A percentile compares a stretch with the other conserved stretches of the same genome.
Evolutionary conservation across 176 grass and related monocot species (phyloP).

Genomic region (Bothriochloa decipiens): DNA sequence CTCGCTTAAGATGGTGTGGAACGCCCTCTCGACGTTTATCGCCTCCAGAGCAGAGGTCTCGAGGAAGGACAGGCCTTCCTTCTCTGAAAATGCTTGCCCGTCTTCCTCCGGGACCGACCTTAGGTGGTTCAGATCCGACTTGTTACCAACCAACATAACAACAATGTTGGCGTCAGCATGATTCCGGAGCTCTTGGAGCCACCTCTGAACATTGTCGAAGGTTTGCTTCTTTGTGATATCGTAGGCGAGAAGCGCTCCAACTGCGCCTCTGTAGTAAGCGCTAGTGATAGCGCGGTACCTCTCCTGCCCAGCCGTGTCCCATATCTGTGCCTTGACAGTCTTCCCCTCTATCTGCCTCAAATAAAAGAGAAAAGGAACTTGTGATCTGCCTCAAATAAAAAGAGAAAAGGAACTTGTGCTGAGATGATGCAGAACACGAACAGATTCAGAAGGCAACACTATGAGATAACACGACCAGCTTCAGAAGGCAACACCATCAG

Average conservation of each 20-base stretch:
- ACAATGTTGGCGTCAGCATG: constrained; percentile 73
- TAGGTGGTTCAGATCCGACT: constrained; percentile 61
- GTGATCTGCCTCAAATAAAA: constrained; percentile 46
- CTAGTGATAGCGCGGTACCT: constrained; percentile 81
- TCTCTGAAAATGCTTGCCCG: constrained; percentile 50
- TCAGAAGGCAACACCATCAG: not conserved
- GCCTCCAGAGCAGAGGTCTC: constrained; percentile 73
- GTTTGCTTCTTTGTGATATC: constrained; percentile 75
- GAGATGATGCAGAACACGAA: not conserved
- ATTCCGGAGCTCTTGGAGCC: constrained; percentile 63
- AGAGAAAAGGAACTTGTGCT: constrained; percentile 2
- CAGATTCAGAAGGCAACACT: not conserved
- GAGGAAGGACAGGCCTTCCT: constrained; percentile 58
- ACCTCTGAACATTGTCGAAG: constrained; percentile 67
- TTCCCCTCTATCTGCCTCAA: constrained; percentile 57
- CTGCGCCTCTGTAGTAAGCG: constrained; percentile 64
- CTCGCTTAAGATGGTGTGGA: constrained; percentile 57
- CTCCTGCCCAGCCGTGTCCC: constrained; percentile 76
- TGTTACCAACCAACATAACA: constrained; percentile 64
- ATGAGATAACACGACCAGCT: not conserved
- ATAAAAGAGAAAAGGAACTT: constrained; percentile 6
- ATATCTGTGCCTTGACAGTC: constrained; percentile 73
- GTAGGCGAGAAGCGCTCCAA: constrained; percentile 60
- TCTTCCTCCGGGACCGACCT: constrained; percentile 64
- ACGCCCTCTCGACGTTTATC: constrained; percentile 65